Evolutionary conservation across 164 flowering plant genomes (phyloP).

Genomic region (Houttuynia cordata): DNA sequence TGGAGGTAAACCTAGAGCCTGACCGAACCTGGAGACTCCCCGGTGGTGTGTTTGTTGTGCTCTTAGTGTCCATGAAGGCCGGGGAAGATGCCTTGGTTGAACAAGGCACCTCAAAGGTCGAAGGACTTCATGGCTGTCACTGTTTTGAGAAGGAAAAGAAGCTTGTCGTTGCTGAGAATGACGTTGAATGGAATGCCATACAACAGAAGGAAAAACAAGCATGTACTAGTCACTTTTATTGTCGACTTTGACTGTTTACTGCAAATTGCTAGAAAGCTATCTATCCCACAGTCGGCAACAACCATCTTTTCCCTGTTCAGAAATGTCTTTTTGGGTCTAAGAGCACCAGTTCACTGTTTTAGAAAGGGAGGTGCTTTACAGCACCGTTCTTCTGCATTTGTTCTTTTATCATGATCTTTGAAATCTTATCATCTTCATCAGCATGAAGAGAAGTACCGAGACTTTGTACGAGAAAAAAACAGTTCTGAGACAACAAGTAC

Average conservation of each 20-base stretch:
- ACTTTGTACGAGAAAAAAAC: too few species aligned
- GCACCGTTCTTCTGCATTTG: too few species aligned
- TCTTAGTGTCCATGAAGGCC: slow-evolving; percentile 52
- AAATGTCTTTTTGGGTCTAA: too few species aligned
- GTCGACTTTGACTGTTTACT: slow-evolving; percentile 1
- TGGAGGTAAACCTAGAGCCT: slow-evolving; percentile 27
- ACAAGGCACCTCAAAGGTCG: slow-evolving; percentile 28
- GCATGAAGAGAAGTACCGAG: too few species aligned
- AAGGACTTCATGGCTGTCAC: slow-evolving; percentile 36
- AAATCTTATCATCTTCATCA: too few species aligned
- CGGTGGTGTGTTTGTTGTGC: slow-evolving; percentile 30
- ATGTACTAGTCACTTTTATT: too few species aligned
- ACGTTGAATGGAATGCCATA: too few species aligned
- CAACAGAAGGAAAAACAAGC: too few species aligned
- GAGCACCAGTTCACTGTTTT: neutral
- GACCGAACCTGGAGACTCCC: slow-evolving; percentile 30
- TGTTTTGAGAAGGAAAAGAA: slow-evolving; percentile 30
- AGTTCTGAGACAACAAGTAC: too few species aligned
- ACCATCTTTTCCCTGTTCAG: too few species aligned
- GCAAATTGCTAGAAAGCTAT: slow-evolving; percentile 3
- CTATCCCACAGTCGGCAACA: neutral
- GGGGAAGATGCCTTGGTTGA: slow-evolving; percentile 22
- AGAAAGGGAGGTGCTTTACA: neutral
- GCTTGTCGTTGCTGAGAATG: slow-evolving; percentile 7
- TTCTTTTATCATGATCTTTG: too few species aligned